These are phyloP conservation scores for Colletotrichum sp. DNA, from an alignment of 2,329 filamentous ascomycete species.

Conservation along the genomic window DNA sequence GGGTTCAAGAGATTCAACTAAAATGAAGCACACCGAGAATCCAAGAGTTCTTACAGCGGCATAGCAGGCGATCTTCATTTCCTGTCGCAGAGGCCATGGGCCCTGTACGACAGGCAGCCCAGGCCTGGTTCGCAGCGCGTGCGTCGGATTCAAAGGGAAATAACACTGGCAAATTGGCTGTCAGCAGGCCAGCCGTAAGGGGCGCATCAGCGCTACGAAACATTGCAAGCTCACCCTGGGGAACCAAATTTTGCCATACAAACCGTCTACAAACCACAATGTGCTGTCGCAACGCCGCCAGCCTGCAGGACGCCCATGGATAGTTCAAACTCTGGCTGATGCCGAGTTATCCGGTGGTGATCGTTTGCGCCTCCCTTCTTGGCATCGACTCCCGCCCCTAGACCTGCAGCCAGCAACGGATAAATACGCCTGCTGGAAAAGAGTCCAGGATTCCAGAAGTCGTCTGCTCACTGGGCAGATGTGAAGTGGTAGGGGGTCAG, in stretches of 20 bases:
- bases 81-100: not conserved
- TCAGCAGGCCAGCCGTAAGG: not conserved
- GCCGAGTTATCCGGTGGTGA: constrained; percentile 17
- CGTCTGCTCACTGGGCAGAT: not conserved
- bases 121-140: not conserved
- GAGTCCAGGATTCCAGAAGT: not conserved
- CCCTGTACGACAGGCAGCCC: not conserved
- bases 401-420: not conserved
- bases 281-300: not conserved
- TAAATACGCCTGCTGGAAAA: not conserved
- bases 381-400: constrained; percentile 9
- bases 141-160: not conserved
- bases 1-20: not conserved
- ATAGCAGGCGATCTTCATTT: not conserved
- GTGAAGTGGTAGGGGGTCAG: not conserved
- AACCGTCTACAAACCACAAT: not conserved
- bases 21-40: not conserved
- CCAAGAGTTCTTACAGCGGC: not conserved
- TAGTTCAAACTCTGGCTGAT: not conserved
- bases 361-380: constrained; percentile 15
- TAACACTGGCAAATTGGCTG: not conserved
- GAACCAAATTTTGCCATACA: not conserved
- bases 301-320: not conserved
- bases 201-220: not conserved
- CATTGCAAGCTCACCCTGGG: not conserved